Evolutionary conservation across 805 yeast genomes (phyloP), one percentile per base, ranked within the genome.

Genomic region (Candida mattraensis): DNA sequence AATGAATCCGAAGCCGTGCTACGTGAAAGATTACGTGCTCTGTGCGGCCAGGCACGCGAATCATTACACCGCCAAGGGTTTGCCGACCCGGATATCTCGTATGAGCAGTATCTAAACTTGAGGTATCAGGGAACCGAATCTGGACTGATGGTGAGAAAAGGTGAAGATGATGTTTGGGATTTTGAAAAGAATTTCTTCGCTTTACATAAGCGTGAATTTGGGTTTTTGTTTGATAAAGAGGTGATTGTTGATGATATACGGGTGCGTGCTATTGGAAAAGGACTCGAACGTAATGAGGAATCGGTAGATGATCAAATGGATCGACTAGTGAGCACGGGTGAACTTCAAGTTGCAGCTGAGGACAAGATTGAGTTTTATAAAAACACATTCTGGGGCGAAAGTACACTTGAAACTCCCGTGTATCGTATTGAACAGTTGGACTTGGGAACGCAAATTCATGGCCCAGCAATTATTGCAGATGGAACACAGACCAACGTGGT

Each of bases 101-200:
- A 71, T 36, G 94, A 87, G 51, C 73, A 74, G 28, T 85, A 73
- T 48, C 63, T 88, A 44, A 88, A 88, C 54, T 64, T 88, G 69
- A 72, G 94, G 52, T 89, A 85, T 54, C 77, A 77, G 44, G 96
- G 96, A 7, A 83, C 95, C n/a, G 96, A 89, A 53, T 83, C 96
- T 3, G 80, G 83, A 25, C 63, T 89, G 44, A 83, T 88, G 84
- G 76, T 84, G n/a, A 41, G 50, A 5, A 58, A 52, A 14, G 55
- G 51, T 6, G 33, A 29, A 1, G 31, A 25, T 8, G n/a, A n/a
- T n/a, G n/a, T n/a, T n/a, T 48, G 49, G 49, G 62, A 66, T 18
- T 75, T 71, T 48, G 51, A 57, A 12, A 54, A 61, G 23, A 66
- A 67, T 31, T 85, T 83, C 55, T 60, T 70, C 28, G 65, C 67